Evolutionary conservation across 768 basidiomycete genomes (phyloP).

Genomic region (Tulasnella sp.): DNA sequence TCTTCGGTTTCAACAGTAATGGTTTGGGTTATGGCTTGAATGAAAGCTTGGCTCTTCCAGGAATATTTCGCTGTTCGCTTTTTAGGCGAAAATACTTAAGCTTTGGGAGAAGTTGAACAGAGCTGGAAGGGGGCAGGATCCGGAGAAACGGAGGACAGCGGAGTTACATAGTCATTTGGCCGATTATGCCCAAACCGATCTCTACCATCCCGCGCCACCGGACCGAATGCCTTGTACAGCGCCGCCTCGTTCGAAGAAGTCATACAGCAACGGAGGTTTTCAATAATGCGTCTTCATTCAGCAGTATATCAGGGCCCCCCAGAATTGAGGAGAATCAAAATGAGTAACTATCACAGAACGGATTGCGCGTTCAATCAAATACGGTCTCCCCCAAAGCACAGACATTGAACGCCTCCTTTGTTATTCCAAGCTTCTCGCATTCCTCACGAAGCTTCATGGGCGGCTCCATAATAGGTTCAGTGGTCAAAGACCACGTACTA

Average conservation of each 20-base stretch:
- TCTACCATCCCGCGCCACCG: neutral
- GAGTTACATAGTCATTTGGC: neutral
- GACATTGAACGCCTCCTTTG: conserved; percentile 24
- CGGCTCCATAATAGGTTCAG: conserved; percentile 27
- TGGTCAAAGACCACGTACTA: conserved; percentile 18
- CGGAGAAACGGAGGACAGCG: neutral
- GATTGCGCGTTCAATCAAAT: neutral
- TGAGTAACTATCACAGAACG: neutral
- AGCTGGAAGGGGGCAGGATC: neutral
- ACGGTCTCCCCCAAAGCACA: conserved; percentile 19
- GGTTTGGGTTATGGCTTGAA: neutral
- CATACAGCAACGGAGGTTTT: too few species aligned
- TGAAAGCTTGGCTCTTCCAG: too few species aligned
- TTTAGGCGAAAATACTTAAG: neutral
- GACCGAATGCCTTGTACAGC: neutral
- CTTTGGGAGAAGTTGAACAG: neutral
- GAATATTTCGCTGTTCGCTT: too few species aligned
- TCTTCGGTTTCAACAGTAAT: neutral
- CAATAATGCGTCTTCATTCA: too few species aligned
- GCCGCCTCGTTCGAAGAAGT: neutral
- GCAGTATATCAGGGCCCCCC: too few species aligned
- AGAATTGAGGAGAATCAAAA: too few species aligned
- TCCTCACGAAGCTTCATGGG: conserved; percentile 25
- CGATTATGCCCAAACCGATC: neutral
- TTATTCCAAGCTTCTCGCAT: conserved; percentile 23